phyloP scores from a whole-genome alignment of 495 filamentous ascomycete species.

The Xylaria cubensis region DNA sequence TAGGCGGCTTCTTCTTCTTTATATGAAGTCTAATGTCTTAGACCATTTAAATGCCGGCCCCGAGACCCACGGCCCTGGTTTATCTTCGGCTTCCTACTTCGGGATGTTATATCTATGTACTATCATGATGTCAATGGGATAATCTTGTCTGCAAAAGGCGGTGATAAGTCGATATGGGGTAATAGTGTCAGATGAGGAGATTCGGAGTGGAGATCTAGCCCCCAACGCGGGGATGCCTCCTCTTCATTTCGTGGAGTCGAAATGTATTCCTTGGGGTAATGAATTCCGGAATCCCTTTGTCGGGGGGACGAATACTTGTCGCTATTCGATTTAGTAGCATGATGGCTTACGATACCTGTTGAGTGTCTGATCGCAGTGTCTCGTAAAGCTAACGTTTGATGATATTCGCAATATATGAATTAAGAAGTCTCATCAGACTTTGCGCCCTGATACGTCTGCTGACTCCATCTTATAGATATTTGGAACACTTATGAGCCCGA shows the following conservation, averaged over 20 bases:
- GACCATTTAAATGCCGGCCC: background rate
- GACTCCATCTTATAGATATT: background rate
- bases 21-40: background rate
- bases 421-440: background rate
- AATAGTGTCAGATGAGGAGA: constrained; percentile 12
- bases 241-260: constrained; percentile 13
- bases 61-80: background rate
- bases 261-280: constrained; percentile 8
- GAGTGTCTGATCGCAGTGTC: background rate
- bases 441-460: background rate
- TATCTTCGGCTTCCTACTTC: background rate
- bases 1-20: background rate
- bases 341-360: background rate
- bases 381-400: background rate
- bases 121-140: background rate
- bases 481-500: background rate
- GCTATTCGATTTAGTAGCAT: background rate
- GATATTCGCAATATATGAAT: background rate
- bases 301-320: background rate
- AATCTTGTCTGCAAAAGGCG: background rate
- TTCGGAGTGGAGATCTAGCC: background rate
- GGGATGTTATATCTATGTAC: background rate
- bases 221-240: constrained; percentile 13
- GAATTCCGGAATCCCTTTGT: background rate
- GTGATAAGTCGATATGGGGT: background rate